Conservation (phyloP, 208 protist genomes). For the Acanthamoeba triangularis region DNA sequence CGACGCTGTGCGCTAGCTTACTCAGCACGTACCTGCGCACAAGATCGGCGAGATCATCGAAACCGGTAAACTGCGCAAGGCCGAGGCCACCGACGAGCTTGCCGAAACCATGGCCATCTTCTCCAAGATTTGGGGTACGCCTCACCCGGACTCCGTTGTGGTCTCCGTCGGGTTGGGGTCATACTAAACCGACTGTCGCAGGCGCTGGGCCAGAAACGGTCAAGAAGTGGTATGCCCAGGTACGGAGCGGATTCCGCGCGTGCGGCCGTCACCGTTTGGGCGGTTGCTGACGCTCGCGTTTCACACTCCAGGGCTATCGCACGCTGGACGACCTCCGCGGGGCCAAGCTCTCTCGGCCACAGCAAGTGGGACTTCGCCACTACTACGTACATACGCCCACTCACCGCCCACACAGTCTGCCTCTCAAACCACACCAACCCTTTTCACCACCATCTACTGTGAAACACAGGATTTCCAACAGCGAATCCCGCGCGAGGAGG, state of each 20-base stretch:
- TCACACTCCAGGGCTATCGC: conserved; percentile 5
- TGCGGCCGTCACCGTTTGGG: neutral
- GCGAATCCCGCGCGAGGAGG: conserved; percentile 63
- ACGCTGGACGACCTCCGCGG: conserved; percentile 24
- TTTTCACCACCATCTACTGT: no score
- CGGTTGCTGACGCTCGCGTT: neutral
- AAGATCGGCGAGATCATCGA: conserved; percentile 69
- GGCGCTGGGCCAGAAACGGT: conserved; percentile 56
- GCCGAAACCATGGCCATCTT: conserved; percentile 36
- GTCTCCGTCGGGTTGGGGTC: no score
- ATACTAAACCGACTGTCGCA: neutral
- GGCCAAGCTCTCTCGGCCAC: conserved; percentile 35
- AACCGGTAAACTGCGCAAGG: conserved; percentile 51
- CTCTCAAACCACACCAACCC: neutral
- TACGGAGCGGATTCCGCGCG: neutral
- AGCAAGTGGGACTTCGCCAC: conserved; percentile 31
- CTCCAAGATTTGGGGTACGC: conserved; percentile 74
- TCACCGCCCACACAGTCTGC: neutral
- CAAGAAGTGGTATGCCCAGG: conserved; percentile 70
- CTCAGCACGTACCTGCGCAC: no score
- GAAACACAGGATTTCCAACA: conserved; percentile 48
- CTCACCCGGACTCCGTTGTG: neutral
- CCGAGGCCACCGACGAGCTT: conserved; percentile 59
- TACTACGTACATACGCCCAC: conserved; percentile 21
- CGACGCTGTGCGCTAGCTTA: no score